phyloP scores from a whole-genome alignment of 768 basidiomycete species.

The Mycena venus region DNA sequence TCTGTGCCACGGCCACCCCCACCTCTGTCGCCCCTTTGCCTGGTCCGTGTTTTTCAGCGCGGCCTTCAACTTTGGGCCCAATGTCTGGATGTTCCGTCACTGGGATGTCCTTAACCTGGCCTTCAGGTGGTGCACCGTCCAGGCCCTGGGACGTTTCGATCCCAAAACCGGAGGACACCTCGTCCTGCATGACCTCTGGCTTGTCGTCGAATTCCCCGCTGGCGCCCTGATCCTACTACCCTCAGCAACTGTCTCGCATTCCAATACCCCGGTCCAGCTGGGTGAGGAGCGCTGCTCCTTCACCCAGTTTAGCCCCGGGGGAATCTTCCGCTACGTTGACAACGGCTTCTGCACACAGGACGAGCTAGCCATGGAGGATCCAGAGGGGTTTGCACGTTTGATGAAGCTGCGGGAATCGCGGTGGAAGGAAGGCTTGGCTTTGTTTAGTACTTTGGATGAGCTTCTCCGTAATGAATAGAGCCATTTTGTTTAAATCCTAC shows the following conservation, averaged over 20 bases:
- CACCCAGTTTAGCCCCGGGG: background rate
- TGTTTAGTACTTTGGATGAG: background rate
- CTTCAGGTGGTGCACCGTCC: too few relatives aligned
- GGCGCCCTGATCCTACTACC: background rate
- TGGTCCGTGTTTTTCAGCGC: background rate
- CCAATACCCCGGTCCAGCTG: background rate
- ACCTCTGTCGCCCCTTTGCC: background rate
- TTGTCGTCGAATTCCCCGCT: too few relatives aligned
- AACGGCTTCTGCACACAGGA: too few relatives aligned
- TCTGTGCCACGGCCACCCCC: background rate
- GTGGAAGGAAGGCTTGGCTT: too few relatives aligned
- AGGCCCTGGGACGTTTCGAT: too few relatives aligned
- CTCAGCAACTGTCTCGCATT: background rate
- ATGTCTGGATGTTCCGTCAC: background rate
- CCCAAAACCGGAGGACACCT: too few relatives aligned
- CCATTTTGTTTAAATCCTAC: background rate
- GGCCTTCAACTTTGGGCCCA: constrained; percentile 3
- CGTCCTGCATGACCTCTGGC: too few relatives aligned
- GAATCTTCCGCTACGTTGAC: too few relatives aligned
- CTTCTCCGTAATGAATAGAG: background rate
- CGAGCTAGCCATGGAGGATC: too few relatives aligned
- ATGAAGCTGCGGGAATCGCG: too few relatives aligned
- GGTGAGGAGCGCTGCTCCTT: background rate
- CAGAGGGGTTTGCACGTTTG: too few relatives aligned
- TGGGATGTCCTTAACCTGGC: too few relatives aligned